These are phyloP conservation scores for Hemileccinum rubropunctum DNA, from an alignment of 768 basidiomycete genomes.

Conservation along the genomic window DNA sequence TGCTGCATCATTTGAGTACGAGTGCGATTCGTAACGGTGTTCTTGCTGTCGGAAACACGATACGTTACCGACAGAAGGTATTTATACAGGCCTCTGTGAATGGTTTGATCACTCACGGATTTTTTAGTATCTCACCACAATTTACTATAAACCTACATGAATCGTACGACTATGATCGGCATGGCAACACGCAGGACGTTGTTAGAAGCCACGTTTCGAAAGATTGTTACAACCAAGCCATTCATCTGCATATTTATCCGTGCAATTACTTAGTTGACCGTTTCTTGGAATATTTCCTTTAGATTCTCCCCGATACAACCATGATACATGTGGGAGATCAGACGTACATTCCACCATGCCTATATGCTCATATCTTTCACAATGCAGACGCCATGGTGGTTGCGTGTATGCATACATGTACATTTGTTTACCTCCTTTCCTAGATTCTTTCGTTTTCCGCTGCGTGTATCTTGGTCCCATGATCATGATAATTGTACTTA, in stretches of 20 bases:
- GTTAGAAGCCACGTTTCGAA: slow-evolving; percentile 20
- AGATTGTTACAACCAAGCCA: slow-evolving; percentile 9
- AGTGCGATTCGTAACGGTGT: slow-evolving; percentile 95
- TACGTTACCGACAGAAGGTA: slow-evolving; percentile 90
- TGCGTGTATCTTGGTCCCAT: slow-evolving; percentile 16
- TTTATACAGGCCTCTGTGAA: slow-evolving; percentile 5
- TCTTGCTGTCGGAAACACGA: slow-evolving; percentile 88
- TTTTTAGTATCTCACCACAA: slow-evolving; percentile 75
- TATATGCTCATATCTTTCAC: slow-evolving; percentile 13
- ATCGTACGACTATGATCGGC: slow-evolving; percentile 5
- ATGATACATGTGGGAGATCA: slow-evolving; percentile 19
- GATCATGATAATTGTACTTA: slow-evolving; percentile 16
- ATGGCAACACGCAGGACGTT: slow-evolving; percentile 24
- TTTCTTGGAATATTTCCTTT: slow-evolving; percentile 28
- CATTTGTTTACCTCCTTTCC: slow-evolving; percentile 3
- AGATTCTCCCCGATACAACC: slow-evolving; percentile 24
- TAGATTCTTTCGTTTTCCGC: slow-evolving; percentile 9
- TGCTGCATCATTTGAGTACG: slow-evolving; percentile 91
- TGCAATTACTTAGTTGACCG: slow-evolving; percentile 21
- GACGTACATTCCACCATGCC: slow-evolving; percentile 12
- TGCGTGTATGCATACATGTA: slow-evolving; percentile 7
- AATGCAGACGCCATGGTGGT: slow-evolving; percentile 5
- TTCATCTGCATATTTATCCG: slow-evolving; percentile 26
- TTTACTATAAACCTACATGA: slow-evolving; percentile 75
- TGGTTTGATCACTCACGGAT: slow-evolving; percentile 14